Percentiles rank a stretch among this genome's conserved stretches.
Conservation (phyloP, 495 filamentous ascomycete genomes). For the Hyphodiscus hymeniophilus region DNA sequence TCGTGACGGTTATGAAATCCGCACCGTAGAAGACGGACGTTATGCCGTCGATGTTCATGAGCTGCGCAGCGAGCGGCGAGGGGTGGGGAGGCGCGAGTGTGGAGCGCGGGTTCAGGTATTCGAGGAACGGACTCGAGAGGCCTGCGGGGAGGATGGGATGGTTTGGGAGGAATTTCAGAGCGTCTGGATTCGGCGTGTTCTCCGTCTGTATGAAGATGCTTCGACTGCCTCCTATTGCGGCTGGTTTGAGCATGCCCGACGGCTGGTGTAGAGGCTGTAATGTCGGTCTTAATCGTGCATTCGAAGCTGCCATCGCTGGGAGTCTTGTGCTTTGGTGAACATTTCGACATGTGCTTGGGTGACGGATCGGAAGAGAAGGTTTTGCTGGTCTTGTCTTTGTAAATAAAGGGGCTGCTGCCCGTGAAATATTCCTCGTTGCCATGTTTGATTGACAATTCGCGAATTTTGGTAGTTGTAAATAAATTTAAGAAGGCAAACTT, state of each 20-base stretch:
- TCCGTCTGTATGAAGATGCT: conserved; percentile 98
- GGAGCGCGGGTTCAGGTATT: conserved; percentile 82
- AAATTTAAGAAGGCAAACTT: conserved; percentile 5
- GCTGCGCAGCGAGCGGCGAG: conserved; percentile 82
- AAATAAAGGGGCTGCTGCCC: conserved; percentile 9
- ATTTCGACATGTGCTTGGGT: conserved; percentile 9
- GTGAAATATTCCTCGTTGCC: conserved; percentile 14
- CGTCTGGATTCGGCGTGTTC: conserved; percentile 83
- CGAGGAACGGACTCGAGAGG: conserved; percentile 68
- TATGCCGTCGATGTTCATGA: conserved; percentile 87
- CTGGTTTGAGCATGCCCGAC: conserved; percentile 22
- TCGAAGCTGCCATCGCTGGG: conserved; percentile 42
- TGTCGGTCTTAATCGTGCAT: conserved; percentile 36
- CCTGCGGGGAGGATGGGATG: conserved; percentile 66
- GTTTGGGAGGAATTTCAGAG: conserved; percentile 91
- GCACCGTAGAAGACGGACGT: conserved; percentile 89
- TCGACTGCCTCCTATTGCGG: conserved; percentile 40
- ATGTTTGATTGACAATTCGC: conserved; percentile 1
- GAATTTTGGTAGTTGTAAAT: neutral
- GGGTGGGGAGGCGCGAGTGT: conserved; percentile 85
- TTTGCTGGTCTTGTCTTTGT: conserved; percentile 13
- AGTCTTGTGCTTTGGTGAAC: conserved; percentile 26
- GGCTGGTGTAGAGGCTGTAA: conserved; percentile 41
- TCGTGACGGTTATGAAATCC: conserved; percentile 96
- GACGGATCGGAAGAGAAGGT: neutral